Percentiles rank a stretch among this genome's conserved stretches.
These are phyloP conservation scores for Aspergillaceae sp. DNA, from an alignment of 2,329 filamentous ascomycete species.

Conservation along the genomic window DNA sequence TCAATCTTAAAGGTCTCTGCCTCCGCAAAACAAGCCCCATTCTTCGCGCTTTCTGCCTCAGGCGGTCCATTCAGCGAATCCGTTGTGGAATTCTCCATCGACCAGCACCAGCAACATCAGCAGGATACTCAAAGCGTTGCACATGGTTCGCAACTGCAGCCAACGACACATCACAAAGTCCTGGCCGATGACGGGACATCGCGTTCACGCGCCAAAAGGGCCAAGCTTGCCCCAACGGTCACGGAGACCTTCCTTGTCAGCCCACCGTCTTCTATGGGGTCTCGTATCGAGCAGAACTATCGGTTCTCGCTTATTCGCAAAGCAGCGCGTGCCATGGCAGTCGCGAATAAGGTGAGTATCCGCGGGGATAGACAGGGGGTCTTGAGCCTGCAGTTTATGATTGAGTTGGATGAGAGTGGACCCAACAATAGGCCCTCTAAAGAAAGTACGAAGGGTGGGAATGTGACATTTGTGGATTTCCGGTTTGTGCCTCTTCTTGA, in stretches of 20 bases:
- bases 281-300: constrained; percentile 67
- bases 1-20: constrained; percentile 61
- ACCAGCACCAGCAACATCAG: constrained; percentile 18
- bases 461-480: constrained; percentile 41
- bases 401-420: constrained; percentile 63
- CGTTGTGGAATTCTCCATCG: constrained; percentile 51
- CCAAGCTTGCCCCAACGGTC: constrained; percentile 35
- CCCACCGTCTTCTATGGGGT: constrained; percentile 47
- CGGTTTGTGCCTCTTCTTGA: constrained; percentile 40
- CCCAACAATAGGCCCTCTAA: constrained; percentile 13
- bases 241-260: constrained; percentile 47
- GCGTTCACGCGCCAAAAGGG: constrained; percentile 21
- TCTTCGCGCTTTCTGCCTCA: constrained; percentile 63
- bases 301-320: constrained; percentile 80
- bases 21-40: constrained; percentile 52
- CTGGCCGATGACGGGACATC: constrained; percentile 31
- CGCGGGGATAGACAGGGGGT: constrained; percentile 83
- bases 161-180: constrained; percentile 23
- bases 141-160: constrained; percentile 4
- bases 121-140: constrained; percentile 11
- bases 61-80: constrained; percentile 53
- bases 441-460: constrained; percentile 16
- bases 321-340: constrained; percentile 83
- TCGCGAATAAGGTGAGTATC: constrained; percentile 86
- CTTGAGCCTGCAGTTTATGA: constrained; percentile 90